These are phyloP conservation scores for Graphilbum sp. DNA, from an alignment of 2,329 filamentous ascomycete genomes.

Conservation along the genomic window DNA sequence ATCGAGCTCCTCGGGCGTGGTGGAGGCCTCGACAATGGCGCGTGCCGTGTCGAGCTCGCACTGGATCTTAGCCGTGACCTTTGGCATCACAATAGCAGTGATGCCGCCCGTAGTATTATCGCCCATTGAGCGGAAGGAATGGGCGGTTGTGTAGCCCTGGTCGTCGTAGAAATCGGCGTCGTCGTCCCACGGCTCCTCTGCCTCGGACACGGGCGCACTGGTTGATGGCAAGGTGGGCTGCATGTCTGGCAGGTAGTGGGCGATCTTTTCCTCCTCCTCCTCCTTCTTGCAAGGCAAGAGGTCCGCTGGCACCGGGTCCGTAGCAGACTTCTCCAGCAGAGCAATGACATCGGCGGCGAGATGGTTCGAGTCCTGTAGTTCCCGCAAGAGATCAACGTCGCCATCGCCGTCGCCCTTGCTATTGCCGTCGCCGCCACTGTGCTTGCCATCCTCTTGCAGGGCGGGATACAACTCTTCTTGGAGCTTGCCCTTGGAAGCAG, in stretches of 20 bases:
- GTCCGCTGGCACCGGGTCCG: background rate
- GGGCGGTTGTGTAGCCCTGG: constrained; percentile 62
- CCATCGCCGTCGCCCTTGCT: constrained; percentile 20
- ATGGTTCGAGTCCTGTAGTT: constrained; percentile 15
- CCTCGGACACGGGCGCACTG: constrained; percentile 22
- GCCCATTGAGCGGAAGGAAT: constrained; percentile 60
- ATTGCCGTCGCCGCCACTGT: too few relatives aligned
- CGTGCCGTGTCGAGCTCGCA: constrained; percentile 56
- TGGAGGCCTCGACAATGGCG: constrained; percentile 47
- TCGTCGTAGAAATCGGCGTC: constrained; percentile 52
- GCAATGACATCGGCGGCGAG: background rate
- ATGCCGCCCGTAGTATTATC: constrained; percentile 35
- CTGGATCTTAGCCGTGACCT: constrained; percentile 49
- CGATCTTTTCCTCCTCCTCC: background rate
- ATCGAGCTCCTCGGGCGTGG: constrained; percentile 59
- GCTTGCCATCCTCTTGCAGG: background rate
- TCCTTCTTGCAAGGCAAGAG: background rate
- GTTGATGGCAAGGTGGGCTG: constrained; percentile 1
- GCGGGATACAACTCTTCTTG: background rate
- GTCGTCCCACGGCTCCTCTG: constrained; percentile 64
- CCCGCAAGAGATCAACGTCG: constrained; percentile 24
- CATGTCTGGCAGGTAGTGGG: constrained; percentile 4
- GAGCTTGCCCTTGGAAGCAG: constrained; percentile 4
- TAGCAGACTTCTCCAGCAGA: background rate
- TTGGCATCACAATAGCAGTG: constrained; percentile 52